These are phyloP conservation scores for Testicularia cyperi DNA, from an alignment of 1,284 basidiomycete genomes.

Conservation along the genomic window DNA sequence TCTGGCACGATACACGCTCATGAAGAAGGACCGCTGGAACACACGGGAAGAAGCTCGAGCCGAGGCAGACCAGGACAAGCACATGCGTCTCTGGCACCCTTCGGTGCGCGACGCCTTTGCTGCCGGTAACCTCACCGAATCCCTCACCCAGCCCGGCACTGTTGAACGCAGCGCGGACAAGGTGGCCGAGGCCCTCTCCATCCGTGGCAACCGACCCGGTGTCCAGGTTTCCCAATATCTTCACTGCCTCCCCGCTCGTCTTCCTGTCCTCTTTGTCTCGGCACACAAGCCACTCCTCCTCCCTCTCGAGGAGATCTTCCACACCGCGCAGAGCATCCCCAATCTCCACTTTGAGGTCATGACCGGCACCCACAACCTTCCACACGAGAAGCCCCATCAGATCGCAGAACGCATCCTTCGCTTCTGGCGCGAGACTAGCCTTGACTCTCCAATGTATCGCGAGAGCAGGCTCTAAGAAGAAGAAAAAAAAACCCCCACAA, in stretches of 20 bases:
- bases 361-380: slow-evolving; percentile 35
- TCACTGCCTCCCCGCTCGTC: slow-evolving; percentile 24
- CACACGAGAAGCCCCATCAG: slow-evolving; percentile 27
- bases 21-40: slow-evolving; percentile 30
- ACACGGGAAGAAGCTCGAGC: slow-evolving; percentile 20
- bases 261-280: slow-evolving; percentile 27
- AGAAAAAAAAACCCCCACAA: too few species aligned
- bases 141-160: slow-evolving; percentile 14
- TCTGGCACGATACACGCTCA: slow-evolving; percentile 33
- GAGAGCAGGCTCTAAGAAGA: slow-evolving; percentile 32
- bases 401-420: slow-evolving; percentile 30
- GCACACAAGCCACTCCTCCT: slow-evolving; percentile 29
- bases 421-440: slow-evolving; percentile 33
- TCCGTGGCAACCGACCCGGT: slow-evolving; percentile 33
- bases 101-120: slow-evolving; percentile 27
- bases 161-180: slow-evolving; percentile 30
- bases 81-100: slow-evolving; percentile 30
- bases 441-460: slow-evolving; percentile 22
- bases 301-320: slow-evolving; percentile 29
- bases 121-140: slow-evolving; percentile 27
- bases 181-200: slow-evolving; percentile 27
- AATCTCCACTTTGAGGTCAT: slow-evolving; percentile 35
- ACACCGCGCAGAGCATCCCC: slow-evolving; percentile 25
- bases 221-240: slow-evolving; percentile 24
- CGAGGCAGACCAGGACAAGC: slow-evolving; percentile 25